Evolutionary conservation across 2,329 filamentous ascomycete species (phyloP), one percentile per base, ranked within the genome.

Genomic region (Fusarium papillatum): DNA sequence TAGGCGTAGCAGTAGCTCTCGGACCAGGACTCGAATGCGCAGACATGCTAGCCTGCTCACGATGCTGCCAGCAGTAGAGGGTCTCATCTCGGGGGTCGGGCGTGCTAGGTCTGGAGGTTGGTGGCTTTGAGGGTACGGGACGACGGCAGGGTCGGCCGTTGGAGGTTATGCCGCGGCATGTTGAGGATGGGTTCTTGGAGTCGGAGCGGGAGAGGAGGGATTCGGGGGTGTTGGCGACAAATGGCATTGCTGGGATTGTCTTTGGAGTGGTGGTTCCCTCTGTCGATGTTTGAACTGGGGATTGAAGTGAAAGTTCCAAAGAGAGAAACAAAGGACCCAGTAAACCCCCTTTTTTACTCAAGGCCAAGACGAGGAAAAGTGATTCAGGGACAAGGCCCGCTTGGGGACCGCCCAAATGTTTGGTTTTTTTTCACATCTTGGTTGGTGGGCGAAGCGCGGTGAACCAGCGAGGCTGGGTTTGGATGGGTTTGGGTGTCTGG

Each of bases 1-100:
- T 90, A 9, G 91, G 88, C 6, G 89, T 86, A 22, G 86, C 81
- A 50, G 82, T 83, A 69, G 80, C 79, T 50, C 83, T 82, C 7
- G 86, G 86, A 2, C 87, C 86, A 3, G 87, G 86, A 72, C 85
- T 88, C 22, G 87, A 87, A 55, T 82, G 83, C 3, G 87, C 82
- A 11, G 88, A 87, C 69, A 83, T 80, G 76, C 82, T 81, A 68
- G 95, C 95, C 84, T 99, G 97, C 69, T 97, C 95, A 82, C 95
- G 96, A 86, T 99, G 97, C 83, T 98, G 95, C 94, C 95, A 98
- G 87, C 96, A 98, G 85, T 95, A 98, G 62, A 93, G 90, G n/a
- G 85, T 87, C 72, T 91, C 89, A 60, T 91, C 88, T 68, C 87
- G 85, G 3, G 90, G 88, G 71, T 91, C 88, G 66, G 86, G 85